Conservation (phyloP, 2,329 filamentous ascomycete species). For the Fusarium foetens region DNA sequence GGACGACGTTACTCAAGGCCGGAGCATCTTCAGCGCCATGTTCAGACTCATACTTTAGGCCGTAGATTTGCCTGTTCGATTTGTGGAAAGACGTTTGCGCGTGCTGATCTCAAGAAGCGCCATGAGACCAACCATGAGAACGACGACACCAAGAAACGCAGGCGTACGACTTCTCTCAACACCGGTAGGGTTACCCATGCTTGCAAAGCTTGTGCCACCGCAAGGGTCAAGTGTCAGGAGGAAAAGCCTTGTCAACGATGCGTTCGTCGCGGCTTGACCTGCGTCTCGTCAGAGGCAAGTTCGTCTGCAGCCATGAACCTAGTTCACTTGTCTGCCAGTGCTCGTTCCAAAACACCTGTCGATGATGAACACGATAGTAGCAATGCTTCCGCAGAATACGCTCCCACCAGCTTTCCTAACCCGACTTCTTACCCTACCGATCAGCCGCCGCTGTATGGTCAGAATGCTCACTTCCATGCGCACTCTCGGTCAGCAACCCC, state of each 20-base stretch:
- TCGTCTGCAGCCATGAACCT: constrained; percentile 57
- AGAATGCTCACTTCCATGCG: constrained; percentile 21
- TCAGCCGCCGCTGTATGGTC: constrained; percentile 29
- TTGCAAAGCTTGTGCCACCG: constrained; percentile 61
- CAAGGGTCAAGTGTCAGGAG: constrained; percentile 66
- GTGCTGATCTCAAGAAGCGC: constrained; percentile 64
- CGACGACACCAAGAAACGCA: constrained; percentile 59
- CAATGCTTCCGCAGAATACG: constrained; percentile 23
- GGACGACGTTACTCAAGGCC: constrained; percentile 62
- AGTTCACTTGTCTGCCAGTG: constrained; percentile 54
- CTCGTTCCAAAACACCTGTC: constrained; percentile 44
- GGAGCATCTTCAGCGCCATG: constrained; percentile 64
- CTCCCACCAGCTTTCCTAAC: constrained; percentile 7
- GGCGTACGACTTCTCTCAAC: constrained; percentile 57
- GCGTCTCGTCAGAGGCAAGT: constrained; percentile 52
- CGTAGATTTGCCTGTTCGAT: constrained; percentile 61
- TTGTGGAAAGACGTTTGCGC: constrained; percentile 64
- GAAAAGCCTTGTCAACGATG: constrained; percentile 64
- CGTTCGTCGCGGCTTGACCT: constrained; percentile 57
- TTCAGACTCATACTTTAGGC: constrained; percentile 62
- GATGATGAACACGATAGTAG: constrained; percentile 34
- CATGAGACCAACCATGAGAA: constrained; percentile 64
- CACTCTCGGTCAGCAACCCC: constrained; percentile 36
- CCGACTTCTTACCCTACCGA: constrained; percentile 14
- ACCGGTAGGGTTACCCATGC: constrained; percentile 63